Evolutionary conservation across 2,329 filamentous ascomycete genomes (phyloP).

Genomic region (Nemania diffusa): DNA sequence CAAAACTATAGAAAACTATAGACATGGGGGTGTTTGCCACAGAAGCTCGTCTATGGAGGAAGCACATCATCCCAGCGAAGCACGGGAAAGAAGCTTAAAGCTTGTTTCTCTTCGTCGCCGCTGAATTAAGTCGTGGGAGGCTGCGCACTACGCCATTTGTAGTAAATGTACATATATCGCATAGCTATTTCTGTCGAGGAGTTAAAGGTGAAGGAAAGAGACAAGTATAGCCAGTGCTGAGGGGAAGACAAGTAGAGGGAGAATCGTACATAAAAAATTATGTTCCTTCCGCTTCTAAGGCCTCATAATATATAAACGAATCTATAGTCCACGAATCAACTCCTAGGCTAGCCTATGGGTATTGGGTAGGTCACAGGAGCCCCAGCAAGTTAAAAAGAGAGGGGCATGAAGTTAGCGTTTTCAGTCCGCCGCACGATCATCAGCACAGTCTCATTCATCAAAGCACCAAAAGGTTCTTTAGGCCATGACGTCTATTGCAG

Average conservation of each 20-base stretch:
- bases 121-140: conserved; percentile 19
- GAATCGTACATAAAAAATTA: conserved; percentile 22
- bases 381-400: neutral
- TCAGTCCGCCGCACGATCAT: neutral
- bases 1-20: conserved; percentile 23
- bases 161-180: conserved; percentile 46
- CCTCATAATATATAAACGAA: conserved; percentile 21
- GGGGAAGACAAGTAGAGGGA: conserved; percentile 18
- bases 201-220: conserved; percentile 8
- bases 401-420: neutral
- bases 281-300: conserved; percentile 9
- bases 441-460: too few relatives aligned
- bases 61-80: conserved; percentile 1
- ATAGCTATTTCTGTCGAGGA: conserved; percentile 31
- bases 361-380: neutral
- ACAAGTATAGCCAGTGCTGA: neutral
- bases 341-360: neutral
- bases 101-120: conserved; percentile 26
- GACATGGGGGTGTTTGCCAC: conserved; percentile 9
- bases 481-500: neutral
- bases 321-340: neutral
- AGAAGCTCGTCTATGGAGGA: conserved; percentile 13
- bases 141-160: conserved; percentile 35
- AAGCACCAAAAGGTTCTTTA: too few relatives aligned
- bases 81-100: conserved; percentile 1